Percentiles rank a stretch among this genome's conserved stretches.
Evolutionary conservation across 2,329 filamentous ascomycete species (phyloP).

Genomic region (Dothistroma pini): DNA sequence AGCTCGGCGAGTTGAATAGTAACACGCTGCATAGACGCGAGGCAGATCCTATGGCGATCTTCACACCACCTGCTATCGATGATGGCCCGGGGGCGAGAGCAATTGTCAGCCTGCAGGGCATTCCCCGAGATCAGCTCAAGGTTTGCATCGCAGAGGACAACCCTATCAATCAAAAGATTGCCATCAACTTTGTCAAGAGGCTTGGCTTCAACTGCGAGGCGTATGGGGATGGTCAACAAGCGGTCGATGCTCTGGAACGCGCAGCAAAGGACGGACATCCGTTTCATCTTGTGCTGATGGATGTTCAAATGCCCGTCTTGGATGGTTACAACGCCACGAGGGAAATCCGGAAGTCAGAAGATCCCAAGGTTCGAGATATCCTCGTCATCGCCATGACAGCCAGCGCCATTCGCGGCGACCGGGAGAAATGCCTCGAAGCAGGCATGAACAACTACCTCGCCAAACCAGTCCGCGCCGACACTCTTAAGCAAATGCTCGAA

Average conservation of each 20-base stretch:
- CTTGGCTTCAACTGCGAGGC: slow-evolving; percentile 84
- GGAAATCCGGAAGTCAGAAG: slow-evolving; percentile 70
- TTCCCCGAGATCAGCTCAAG: slow-evolving; percentile 73
- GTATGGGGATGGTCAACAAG: slow-evolving; percentile 84
- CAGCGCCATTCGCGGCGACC: slow-evolving; percentile 86
- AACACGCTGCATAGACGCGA: slow-evolving; percentile 32
- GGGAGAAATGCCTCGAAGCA: slow-evolving; percentile 90
- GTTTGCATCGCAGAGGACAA: slow-evolving; percentile 97
- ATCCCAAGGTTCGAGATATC: slow-evolving; percentile 73
- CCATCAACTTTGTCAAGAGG: slow-evolving; percentile 82
- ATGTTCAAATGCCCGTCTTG: slow-evolving; percentile 91
- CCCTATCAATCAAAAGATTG: slow-evolving; percentile 89
- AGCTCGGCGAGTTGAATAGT: slow-evolving; percentile 24
- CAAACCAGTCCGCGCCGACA: slow-evolving; percentile 86
- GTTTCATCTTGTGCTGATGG: slow-evolving; percentile 91
- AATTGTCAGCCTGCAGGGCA: slow-evolving; percentile 63
- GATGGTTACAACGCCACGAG: slow-evolving; percentile 91
- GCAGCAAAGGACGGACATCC: slow-evolving; percentile 68
- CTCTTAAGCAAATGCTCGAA: slow-evolving; percentile 79
- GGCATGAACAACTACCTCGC: slow-evolving; percentile 98
- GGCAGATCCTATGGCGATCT: slow-evolving; percentile 55
- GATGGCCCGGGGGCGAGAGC: slow-evolving; percentile 29
- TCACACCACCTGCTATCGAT: slow-evolving; percentile 49
- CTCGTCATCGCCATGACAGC: slow-evolving; percentile 98
- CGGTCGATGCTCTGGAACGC: slow-evolving; percentile 76